Percentiles rank a stretch among this genome's conserved stretches.
Evolutionary conservation across 257 asterid genomes (phyloP).

Genomic region (Nicotiana attenuata): DNA sequence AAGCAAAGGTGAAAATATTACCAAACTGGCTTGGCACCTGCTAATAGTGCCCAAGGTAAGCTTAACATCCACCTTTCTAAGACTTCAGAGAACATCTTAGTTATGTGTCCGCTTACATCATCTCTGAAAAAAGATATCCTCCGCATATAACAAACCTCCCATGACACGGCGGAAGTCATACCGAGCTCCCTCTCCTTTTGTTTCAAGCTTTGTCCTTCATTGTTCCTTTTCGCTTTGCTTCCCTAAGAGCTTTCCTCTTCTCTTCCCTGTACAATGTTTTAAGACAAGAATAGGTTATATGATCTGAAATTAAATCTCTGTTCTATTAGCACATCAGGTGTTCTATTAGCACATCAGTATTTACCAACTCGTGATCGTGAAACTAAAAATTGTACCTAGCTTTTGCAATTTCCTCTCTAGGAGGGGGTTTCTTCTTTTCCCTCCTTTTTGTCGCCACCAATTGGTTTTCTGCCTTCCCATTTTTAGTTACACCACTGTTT

Average conservation of each 20-base stretch:
- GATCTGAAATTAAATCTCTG: neutral
- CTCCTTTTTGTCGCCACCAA: slow-evolving; percentile 22
- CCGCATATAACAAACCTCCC: neutral
- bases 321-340: neutral
- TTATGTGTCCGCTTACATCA: neutral
- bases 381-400: slow-evolving; percentile 32
- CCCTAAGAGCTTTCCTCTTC: slow-evolving; percentile 53
- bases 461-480: slow-evolving; percentile 17
- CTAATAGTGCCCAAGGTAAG: neutral
- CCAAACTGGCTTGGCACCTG: neutral
- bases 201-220: slow-evolving; percentile 7
- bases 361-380: neutral
- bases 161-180: neutral
- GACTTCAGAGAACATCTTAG: neutral
- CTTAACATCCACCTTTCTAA: neutral
- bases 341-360: neutral
- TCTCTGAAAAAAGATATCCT: neutral
- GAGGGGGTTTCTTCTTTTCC: slow-evolving; percentile 38
- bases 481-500: slow-evolving; percentile 13
- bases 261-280: slow-evolving; percentile 50
- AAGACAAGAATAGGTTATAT: neutral
- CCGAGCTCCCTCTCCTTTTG: neutral
- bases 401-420: slow-evolving; percentile 55
- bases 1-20: neutral
- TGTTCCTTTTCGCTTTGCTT: slow-evolving; percentile 38